Evolutionary conservation across 2,329 filamentous ascomycete species (phyloP), one percentile per base, ranked within the genome.

Genomic region (Juglanconis juglandina): DNA sequence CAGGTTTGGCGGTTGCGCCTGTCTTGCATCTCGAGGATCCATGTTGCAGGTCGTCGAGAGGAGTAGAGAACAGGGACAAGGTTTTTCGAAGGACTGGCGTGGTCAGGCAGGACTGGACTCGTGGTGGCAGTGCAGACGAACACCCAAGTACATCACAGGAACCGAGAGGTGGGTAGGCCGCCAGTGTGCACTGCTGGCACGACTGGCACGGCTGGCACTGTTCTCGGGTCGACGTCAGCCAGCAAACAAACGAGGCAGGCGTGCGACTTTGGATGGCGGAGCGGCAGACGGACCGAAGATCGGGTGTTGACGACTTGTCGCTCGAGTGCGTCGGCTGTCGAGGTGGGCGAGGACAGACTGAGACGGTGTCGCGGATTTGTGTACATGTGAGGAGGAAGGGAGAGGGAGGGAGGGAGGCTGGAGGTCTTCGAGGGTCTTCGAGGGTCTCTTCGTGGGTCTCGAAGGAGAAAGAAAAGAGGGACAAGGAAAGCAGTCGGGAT

Each of bases 1-100:
- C 46, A 68, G 70, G 30, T 71, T 70, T 53, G 68, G 66, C 54
- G 69, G 68, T 58, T 69, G 68, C 56, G 70, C 66, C 49, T 71
- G 72, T 68, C 72, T 67, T 65, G 71, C 65, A 65, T 74, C 73
- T 61, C 61, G 61, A 52, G 49, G 62, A 64, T 64, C 62, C 62
- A 64, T 64, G 24, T 58, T 64, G 48, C 14, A 33, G 55, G 47
- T 46, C 34, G 47, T 47, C 51, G 14, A 34, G 41, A 46, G 14
- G 24, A 30, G n/a, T 24, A 47, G 39, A 24, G 49, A 51, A 7
- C 51, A 6, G 14, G 44, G 37, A 55, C 58, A 55, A 51, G 52
- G 17, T 13, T 44, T 48, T 55, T 42, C 41, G n/a, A 30, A n/a
- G 14, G 46, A 42, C 41, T 42, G 48, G 47, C 37, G 17, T 14